Evolutionary conservation across 352 stramenopile species (phyloP).

Genomic region (Aphanomyces invadans): DNA sequence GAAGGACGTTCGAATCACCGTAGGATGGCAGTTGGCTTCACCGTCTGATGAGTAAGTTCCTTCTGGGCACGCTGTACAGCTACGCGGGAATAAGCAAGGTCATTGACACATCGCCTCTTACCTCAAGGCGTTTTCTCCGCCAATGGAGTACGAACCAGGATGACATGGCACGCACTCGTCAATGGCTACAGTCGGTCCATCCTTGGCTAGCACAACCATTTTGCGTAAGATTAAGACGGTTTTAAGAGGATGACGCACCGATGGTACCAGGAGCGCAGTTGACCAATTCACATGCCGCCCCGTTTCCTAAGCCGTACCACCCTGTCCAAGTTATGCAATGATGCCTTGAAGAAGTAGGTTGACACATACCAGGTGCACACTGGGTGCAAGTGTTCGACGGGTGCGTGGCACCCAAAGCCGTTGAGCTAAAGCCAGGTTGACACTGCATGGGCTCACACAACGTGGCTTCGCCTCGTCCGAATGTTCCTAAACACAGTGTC

Average conservation of each 20-base stretch:
- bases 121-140: constrained; percentile 29
- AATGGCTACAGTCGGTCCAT: constrained; percentile 28
- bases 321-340: neutral
- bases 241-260: constrained; percentile 5
- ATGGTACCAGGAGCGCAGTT: constrained; percentile 29
- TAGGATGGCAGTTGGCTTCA: constrained; percentile 27
- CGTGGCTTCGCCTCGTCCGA: constrained; percentile 28
- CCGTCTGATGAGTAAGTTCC: constrained; percentile 31
- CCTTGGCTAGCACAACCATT: neutral
- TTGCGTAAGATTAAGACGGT: neutral
- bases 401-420: constrained; percentile 26
- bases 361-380: constrained; percentile 28
- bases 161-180: constrained; percentile 31
- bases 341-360: constrained; percentile 30
- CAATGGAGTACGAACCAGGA: constrained; percentile 31
- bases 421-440: constrained; percentile 28
- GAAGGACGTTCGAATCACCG: too few species aligned
- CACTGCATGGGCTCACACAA: constrained; percentile 33
- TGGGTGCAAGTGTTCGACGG: constrained; percentile 27
- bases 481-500: constrained; percentile 8
- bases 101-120: too few species aligned
- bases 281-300: constrained; percentile 26
- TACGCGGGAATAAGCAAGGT: neutral
- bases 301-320: constrained; percentile 21
- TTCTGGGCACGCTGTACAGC: constrained; percentile 31